Evolutionary conservation across 2,329 filamentous ascomycete genomes (phyloP).

Genomic region (Trichophyton mentagrophytes): DNA sequence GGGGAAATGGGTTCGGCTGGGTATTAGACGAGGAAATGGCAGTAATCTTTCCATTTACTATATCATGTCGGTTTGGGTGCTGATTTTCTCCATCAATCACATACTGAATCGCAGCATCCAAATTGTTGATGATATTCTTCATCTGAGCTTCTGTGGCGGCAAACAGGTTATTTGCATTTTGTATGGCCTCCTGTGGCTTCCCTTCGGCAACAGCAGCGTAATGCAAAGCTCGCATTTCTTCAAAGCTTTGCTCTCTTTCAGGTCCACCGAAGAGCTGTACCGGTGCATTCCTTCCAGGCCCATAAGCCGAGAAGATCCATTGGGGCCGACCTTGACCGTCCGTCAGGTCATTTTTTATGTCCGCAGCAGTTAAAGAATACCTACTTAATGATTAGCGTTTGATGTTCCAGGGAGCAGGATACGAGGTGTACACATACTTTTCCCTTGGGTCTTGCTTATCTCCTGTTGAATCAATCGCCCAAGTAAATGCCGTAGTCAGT

Average conservation of each 20-base stretch:
- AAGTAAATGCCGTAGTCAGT: neutral
- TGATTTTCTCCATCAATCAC: conserved; percentile 52
- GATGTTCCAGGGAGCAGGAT: neutral
- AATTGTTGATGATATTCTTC: conserved; percentile 53
- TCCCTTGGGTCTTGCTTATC: neutral
- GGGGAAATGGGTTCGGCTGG: conserved; percentile 19
- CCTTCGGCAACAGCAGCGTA: conserved; percentile 53
- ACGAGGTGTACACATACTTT: neutral
- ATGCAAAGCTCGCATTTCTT: conserved; percentile 66
- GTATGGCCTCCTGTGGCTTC: conserved; percentile 43
- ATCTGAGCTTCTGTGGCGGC: conserved; percentile 58
- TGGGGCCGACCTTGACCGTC: conserved; percentile 51
- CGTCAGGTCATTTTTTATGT: conserved; percentile 54
- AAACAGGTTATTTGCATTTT: conserved; percentile 44
- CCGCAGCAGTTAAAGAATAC: conserved; percentile 44
- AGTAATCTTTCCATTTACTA: conserved; percentile 21
- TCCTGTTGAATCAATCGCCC: neutral
- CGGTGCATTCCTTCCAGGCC: conserved; percentile 62
- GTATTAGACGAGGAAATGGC: neutral
- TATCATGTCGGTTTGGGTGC: conserved; percentile 62
- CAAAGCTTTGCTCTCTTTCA: conserved; percentile 69
- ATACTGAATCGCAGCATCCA: conserved; percentile 60
- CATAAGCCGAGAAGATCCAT: conserved; percentile 83
- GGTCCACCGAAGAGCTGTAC: conserved; percentile 72
- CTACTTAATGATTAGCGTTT: conserved; percentile 17